phyloP scores from a whole-genome alignment of 2,329 filamentous ascomycete species.

The Talaromyces pinophilus region DNA sequence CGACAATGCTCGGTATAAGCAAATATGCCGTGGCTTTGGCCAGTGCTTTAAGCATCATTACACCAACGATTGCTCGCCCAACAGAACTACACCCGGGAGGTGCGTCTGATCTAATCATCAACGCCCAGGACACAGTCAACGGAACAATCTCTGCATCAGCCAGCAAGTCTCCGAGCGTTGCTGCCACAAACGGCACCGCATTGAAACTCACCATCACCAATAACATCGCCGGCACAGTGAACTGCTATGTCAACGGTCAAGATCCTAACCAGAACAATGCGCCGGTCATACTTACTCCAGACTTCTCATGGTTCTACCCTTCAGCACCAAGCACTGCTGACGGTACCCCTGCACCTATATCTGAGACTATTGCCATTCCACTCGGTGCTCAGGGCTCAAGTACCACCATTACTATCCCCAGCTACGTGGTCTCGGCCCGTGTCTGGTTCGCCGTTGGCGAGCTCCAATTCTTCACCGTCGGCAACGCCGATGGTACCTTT shows the following conservation, averaged over 20 bases:
- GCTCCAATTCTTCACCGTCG: constrained; percentile 48
- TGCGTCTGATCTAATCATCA: constrained; percentile 16
- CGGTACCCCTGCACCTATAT: constrained; percentile 42
- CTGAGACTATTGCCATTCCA: constrained; percentile 46
- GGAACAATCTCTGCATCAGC: constrained; percentile 14
- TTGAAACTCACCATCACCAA: constrained; percentile 42
- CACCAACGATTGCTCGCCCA: constrained; percentile 14
- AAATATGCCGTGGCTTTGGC: constrained; percentile 16
- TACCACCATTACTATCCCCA: constrained; percentile 44
- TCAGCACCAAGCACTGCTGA: constrained; percentile 34
- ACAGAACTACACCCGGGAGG: constrained; percentile 20
- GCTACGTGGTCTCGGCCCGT: constrained; percentile 45
- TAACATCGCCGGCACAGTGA: constrained; percentile 39
- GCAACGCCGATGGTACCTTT: constrained; percentile 30
- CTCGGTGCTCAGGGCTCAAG: constrained; percentile 43
- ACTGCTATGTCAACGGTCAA: constrained; percentile 49
- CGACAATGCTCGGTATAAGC: constrained; percentile 15
- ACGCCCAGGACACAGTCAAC: constrained; percentile 16
- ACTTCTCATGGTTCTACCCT: constrained; percentile 49
- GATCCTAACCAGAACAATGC: constrained; percentile 41
- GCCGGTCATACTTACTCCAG: constrained; percentile 46
- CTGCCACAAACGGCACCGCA: neutral
- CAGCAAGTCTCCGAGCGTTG: neutral
- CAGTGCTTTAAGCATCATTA: constrained; percentile 8
- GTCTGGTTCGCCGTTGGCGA: constrained; percentile 51